phyloP scores from a whole-genome alignment of 345 rosid species.

The Bruguiera gymnorhiza region DNA sequence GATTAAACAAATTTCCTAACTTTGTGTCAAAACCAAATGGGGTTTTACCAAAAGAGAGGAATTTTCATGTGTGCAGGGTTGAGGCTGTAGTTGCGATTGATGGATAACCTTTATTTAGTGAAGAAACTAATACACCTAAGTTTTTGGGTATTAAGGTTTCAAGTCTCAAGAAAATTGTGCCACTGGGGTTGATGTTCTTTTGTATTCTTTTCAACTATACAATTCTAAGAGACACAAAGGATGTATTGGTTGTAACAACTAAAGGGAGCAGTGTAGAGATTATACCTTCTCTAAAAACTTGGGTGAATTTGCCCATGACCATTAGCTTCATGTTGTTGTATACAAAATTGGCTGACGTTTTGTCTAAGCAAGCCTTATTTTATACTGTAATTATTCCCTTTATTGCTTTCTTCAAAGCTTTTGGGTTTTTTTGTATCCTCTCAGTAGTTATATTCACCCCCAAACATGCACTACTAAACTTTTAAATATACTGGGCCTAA shows the following conservation, averaged over 20 bases:
- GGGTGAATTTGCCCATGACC: conserved; percentile 99
- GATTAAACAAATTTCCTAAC: conserved; percentile 31
- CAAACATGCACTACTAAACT: conserved; percentile 77
- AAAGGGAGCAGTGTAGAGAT: conserved; percentile 95
- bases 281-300: conserved; percentile 91
- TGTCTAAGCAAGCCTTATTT: conserved; percentile 84
- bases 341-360: conserved; percentile 66
- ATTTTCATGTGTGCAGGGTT: conserved; percentile 66
- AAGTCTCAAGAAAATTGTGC: conserved; percentile 79
- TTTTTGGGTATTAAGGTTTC: conserved; percentile 60
- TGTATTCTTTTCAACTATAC: conserved; percentile 93
- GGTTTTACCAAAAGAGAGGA: conserved; percentile 40
- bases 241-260: conserved; percentile 94
- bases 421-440: conserved; percentile 93
- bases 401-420: conserved; percentile 87
- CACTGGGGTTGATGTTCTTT: conserved; percentile 92
- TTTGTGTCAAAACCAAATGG: conserved; percentile 45
- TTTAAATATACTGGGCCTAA: conserved; percentile 70
- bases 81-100: conserved; percentile 75
- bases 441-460: conserved; percentile 79
- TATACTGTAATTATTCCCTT: conserved; percentile 83
- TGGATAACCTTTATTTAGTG: conserved; percentile 45
- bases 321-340: conserved; percentile 90
- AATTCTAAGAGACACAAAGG: conserved; percentile 93
- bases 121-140: conserved; percentile 47